phyloP scores from a whole-genome alignment of 164 flowering plant genomes.

The Aristolochia californica region DNA sequence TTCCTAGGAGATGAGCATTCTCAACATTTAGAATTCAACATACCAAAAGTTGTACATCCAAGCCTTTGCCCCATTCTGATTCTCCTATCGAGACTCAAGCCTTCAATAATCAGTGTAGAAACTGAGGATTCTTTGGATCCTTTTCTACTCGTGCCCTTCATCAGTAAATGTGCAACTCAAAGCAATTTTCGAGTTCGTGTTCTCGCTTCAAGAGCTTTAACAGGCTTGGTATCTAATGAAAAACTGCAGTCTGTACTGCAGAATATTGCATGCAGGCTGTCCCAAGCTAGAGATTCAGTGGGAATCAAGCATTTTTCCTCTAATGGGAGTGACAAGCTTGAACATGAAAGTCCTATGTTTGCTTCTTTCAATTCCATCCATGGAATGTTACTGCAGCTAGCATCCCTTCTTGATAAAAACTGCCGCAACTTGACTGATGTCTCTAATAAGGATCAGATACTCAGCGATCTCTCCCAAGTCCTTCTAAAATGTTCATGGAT shows the following conservation, averaged over 20 bases:
- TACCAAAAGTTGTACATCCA: slow-evolving; percentile 73
- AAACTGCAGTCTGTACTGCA: slow-evolving; percentile 53
- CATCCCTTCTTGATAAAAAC: slow-evolving; percentile 65
- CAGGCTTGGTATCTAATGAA: slow-evolving; percentile 83
- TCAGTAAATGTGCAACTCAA: slow-evolving; percentile 78
- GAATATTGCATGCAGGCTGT: slow-evolving; percentile 61
- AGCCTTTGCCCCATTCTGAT: slow-evolving; percentile 90
- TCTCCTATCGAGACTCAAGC: slow-evolving; percentile 93
- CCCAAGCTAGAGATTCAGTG: slow-evolving; percentile 17
- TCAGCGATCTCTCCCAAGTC: slow-evolving; percentile 42
- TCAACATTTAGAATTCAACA: slow-evolving; percentile 31
- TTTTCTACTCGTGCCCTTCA: slow-evolving; percentile 73
- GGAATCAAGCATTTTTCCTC: slow-evolving; percentile 7
- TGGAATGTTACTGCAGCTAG: slow-evolving; percentile 73
- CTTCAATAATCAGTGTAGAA: slow-evolving; percentile 70
- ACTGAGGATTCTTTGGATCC: slow-evolving; percentile 80
- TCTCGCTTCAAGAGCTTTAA: slow-evolving; percentile 87
- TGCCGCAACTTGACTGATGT: slow-evolving; percentile 59
- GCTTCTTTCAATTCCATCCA: slow-evolving; percentile 63
- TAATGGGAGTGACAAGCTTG: slow-evolving; percentile 7
- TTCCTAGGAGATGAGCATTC: slow-evolving; percentile 36
- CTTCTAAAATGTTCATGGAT: slow-evolving; percentile 61
- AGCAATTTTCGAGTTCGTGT: slow-evolving; percentile 77
- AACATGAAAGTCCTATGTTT: slow-evolving; percentile 1
- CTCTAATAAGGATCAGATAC: slow-evolving; percentile 50